These are phyloP conservation scores for Bifiguratus adelaidae DNA, from an alignment of 192 early-diverging fungal genomes.

Conservation along the genomic window DNA sequence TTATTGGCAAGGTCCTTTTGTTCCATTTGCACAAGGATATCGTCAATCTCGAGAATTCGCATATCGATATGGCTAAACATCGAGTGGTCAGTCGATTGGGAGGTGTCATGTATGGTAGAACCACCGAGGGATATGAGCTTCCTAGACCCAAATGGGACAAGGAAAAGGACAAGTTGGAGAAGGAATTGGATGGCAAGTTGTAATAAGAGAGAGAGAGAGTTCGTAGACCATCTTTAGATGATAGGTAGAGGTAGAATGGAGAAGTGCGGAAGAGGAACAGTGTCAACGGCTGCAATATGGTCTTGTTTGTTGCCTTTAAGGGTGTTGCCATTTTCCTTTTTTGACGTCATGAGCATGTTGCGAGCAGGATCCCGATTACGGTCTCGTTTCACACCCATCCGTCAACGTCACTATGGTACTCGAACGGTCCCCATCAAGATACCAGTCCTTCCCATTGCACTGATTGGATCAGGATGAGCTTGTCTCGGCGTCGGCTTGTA, in stretches of 20 bases:
- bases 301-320: no score
- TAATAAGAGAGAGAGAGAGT: background rate
- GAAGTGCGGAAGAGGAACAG: no score
- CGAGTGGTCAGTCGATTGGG: conserved; percentile 24
- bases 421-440: conserved; percentile 7
- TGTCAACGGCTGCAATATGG: no score
- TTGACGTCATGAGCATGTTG: no score
- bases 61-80: conserved; percentile 17
- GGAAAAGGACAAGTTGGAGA: background rate
- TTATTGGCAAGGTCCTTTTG: conserved; percentile 25
- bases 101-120: conserved; percentile 26
- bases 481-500: conserved; percentile 30
- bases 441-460: conserved; percentile 20
- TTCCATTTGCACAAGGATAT: conserved; percentile 24
- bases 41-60: conserved; percentile 9
- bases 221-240: no score
- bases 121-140: conserved; percentile 19
- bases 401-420: no score
- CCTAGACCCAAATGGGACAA: conserved; percentile 10
- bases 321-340: no score
- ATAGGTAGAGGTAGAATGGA: no score
- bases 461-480: conserved; percentile 23
- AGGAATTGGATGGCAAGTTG: background rate
- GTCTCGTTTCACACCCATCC: no score
- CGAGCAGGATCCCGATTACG: no score